A percentile compares a stretch with the other conserved stretches of the same genome.
Conservation (phyloP, 768 basidiomycete genomes). For the Pisolithus marmoratus region DNA sequence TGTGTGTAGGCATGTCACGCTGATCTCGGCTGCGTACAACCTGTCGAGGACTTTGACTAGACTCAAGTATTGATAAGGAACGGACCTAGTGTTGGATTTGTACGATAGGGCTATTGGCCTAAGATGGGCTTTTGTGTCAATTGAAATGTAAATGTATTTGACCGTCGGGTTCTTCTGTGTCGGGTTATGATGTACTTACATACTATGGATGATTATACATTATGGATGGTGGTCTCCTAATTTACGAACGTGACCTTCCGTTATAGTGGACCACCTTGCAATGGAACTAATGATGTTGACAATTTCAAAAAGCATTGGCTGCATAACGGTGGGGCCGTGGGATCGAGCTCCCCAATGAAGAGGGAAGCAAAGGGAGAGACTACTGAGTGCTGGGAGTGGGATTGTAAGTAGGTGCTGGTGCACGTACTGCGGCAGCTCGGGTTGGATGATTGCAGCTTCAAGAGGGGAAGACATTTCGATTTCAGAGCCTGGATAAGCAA, state of each 20-base stretch:
- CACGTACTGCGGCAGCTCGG: slow-evolving; percentile 41
- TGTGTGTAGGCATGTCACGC: slow-evolving; percentile 61
- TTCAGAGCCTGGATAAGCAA: slow-evolving; percentile 21
- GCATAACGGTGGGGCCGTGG: slow-evolving; percentile 94
- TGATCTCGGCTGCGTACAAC: slow-evolving; percentile 83
- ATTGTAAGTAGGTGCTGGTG: slow-evolving; percentile 44
- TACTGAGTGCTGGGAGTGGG: slow-evolving; percentile 38
- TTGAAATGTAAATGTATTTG: no score
- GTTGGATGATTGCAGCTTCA: slow-evolving; percentile 48
- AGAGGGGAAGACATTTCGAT: slow-evolving; percentile 61
- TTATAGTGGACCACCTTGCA: slow-evolving; percentile 88
- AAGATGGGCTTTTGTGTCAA: no score
- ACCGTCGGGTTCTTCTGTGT: no score
- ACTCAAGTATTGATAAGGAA: neutral
- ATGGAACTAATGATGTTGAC: slow-evolving; percentile 99
- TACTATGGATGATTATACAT: no score
- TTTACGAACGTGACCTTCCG: no score
- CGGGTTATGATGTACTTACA: no score
- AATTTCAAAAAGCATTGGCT: slow-evolving; percentile 99
- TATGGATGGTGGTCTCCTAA: no score
- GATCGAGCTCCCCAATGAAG: slow-evolving; percentile 98
- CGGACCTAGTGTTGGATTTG: no score
- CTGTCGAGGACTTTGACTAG: slow-evolving; percentile 54
- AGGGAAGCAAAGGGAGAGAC: slow-evolving; percentile 84
- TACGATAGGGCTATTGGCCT: no score